A percentile compares a stretch with the other conserved stretches of the same genome.
Conservation (phyloP, 176 grass and related monocot genomes). For the Bolboschoenus planiculmis region DNA sequence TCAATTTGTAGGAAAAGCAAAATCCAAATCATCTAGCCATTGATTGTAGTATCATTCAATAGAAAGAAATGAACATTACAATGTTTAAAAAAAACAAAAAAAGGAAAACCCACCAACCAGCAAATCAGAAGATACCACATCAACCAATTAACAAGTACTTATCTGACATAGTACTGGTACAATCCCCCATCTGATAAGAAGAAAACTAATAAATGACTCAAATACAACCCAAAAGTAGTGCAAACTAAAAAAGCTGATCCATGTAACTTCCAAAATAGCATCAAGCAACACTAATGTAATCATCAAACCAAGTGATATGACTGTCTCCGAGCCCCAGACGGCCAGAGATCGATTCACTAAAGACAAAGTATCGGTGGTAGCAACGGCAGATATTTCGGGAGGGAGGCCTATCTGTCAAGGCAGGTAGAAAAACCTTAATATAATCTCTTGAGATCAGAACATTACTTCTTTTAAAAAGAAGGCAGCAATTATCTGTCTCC, state of each 20-base stretch:
- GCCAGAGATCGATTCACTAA: background rate
- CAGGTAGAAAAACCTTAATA: background rate
- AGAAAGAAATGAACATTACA: background rate
- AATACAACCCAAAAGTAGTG: background rate
- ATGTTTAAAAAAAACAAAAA: background rate
- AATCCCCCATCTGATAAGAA: background rate
- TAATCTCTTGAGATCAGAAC: no score
- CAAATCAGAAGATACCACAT: background rate
- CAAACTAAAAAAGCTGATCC: background rate
- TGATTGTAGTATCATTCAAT: background rate
- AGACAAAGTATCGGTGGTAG: background rate
- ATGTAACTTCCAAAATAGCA: background rate
- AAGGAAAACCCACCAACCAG: background rate
- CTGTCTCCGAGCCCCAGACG: background rate
- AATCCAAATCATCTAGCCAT: background rate
- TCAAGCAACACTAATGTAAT: background rate
- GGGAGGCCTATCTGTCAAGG: background rate
- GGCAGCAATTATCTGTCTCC: no score
- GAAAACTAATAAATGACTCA: background rate
- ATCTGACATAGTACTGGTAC: background rate
- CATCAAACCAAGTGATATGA: background rate
- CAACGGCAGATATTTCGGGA: background rate
- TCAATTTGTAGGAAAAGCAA: background rate
- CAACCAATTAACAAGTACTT: background rate
- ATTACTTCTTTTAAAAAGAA: no score